Percentiles rank a stretch among this genome's conserved stretches.
Evolutionary conservation across 2,329 filamentous ascomycete species (phyloP).

Genomic region (Paraphoma chrysanthemicola): DNA sequence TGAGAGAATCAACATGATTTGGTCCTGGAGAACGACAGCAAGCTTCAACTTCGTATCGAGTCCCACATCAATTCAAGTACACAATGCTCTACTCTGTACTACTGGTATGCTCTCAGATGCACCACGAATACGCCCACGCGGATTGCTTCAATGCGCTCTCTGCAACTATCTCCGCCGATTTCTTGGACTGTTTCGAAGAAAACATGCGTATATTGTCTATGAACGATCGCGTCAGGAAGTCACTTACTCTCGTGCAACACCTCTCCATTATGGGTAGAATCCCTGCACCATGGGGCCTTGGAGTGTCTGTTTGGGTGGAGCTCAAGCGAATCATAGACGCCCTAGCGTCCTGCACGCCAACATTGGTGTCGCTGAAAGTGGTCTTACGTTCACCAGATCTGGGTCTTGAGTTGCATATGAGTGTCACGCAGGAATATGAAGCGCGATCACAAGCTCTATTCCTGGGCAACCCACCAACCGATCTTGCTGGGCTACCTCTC

Average conservation of each 20-base stretch:
- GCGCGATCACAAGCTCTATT: background rate
- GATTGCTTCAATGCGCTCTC: background rate
- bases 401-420: background rate
- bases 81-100: background rate
- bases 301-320: background rate
- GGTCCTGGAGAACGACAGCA: background rate
- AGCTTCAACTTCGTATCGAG: too few relatives aligned
- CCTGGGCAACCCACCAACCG: background rate
- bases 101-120: background rate
- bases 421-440: background rate
- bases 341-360: background rate
- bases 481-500: background rate
- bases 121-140: constrained; percentile 1
- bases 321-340: background rate
- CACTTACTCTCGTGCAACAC: background rate
- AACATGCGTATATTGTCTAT: background rate
- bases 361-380: background rate
- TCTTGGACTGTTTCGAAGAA: background rate
- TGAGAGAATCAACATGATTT: background rate
- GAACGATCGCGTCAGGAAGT: background rate
- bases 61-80: background rate
- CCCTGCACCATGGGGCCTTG: background rate
- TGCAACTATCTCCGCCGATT: background rate
- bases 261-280: background rate
- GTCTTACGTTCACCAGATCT: background rate